Percentiles rank a stretch among this genome's conserved stretches.
These are phyloP conservation scores for Fusarium sp. DNA, from an alignment of 2,329 filamentous ascomycete genomes.

Conservation along the genomic window DNA sequence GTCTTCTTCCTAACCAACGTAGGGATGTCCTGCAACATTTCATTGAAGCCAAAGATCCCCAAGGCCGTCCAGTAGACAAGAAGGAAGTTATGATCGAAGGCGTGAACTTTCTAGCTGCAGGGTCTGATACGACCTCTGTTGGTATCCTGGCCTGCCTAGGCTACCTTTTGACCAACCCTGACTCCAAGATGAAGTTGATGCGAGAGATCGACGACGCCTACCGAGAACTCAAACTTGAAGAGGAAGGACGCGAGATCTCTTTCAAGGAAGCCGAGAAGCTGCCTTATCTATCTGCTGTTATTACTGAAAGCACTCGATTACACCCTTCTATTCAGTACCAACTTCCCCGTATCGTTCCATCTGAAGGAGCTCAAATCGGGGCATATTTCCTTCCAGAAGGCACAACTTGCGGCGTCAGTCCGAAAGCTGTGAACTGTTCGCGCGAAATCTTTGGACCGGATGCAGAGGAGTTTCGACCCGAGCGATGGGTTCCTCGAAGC, in stretches of 20 bases:
- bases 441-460: constrained; percentile 15
- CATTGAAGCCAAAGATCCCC: constrained; percentile 19
- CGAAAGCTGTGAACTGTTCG: constrained; percentile 11
- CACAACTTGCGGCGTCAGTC: neutral
- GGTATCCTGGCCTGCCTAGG: constrained; percentile 23
- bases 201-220: constrained; percentile 20
- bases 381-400: constrained; percentile 16
- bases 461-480: constrained; percentile 13
- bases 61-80: constrained; percentile 4
- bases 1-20: neutral
- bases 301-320: constrained; percentile 16
- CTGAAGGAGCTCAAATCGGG: constrained; percentile 1
- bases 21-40: constrained; percentile 26
- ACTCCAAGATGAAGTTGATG: constrained; percentile 2
- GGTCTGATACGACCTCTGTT: constrained; percentile 27
- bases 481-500: constrained; percentile 5
- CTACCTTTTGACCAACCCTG: neutral
- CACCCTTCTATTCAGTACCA: constrained; percentile 31
- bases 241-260: constrained; percentile 13
- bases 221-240: neutral
- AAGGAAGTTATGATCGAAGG: constrained; percentile 28
- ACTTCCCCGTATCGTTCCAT: constrained; percentile 11
- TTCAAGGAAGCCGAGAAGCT: constrained; percentile 26
- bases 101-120: constrained; percentile 25
- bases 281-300: constrained; percentile 18